phyloP scores from a whole-genome alignment of 2,329 filamentous ascomycete genomes.

The Parastagonospora avenae region DNA sequence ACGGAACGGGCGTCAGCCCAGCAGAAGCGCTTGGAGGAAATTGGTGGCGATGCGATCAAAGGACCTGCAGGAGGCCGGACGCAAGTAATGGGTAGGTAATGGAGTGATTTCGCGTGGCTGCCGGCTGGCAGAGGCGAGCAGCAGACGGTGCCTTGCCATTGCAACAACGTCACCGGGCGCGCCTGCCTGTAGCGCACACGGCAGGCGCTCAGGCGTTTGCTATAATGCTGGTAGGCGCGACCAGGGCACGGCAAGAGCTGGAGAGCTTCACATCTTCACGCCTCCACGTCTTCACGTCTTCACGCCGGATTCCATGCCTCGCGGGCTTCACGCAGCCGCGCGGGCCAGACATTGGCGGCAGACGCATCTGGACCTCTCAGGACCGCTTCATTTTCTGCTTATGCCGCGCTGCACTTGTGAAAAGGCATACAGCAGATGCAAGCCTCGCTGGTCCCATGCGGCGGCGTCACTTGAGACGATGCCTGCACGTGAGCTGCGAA shows the following conservation, averaged over 20 bases:
- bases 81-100: conserved; percentile 3
- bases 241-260: background rate
- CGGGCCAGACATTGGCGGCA: background rate
- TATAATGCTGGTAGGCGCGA: conserved; percentile 5
- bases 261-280: background rate
- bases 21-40: conserved; percentile 11
- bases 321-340: no score
- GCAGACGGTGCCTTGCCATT: conserved; percentile 21
- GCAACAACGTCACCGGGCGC: conserved; percentile 32
- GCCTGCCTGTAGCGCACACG: conserved; percentile 15
- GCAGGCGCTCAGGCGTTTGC: conserved; percentile 8
- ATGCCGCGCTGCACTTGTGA: background rate
- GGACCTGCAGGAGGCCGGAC: conserved; percentile 13
- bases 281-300: background rate
- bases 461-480: conserved; percentile 14
- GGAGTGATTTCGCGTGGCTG: conserved; percentile 12
- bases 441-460: background rate
- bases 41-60: conserved; percentile 3
- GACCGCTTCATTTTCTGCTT: background rate
- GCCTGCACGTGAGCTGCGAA: conserved; percentile 29
- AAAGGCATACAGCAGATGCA: background rate
- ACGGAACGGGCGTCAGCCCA: conserved; percentile 19
- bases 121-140: conserved; percentile 11
- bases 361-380: background rate
- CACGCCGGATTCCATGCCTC: no score